phyloP scores from a whole-genome alignment of 2,329 filamentous ascomycete genomes.

The Colletotrichum sansevieriae region DNA sequence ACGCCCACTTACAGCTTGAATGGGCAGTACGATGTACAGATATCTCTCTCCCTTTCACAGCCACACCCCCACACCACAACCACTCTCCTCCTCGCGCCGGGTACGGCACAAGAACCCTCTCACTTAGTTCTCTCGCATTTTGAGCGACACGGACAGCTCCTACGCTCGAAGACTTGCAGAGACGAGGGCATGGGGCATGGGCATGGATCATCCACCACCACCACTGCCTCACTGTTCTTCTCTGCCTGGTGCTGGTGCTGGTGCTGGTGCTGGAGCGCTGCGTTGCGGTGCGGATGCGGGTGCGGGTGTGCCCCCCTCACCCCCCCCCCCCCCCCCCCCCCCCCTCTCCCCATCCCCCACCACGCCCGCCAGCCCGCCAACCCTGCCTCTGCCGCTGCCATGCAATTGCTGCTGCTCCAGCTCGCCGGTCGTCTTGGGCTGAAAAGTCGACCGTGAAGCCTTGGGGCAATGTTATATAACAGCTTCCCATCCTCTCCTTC shows the following conservation, averaged over 20 bases:
- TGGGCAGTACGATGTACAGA: too few relatives aligned
- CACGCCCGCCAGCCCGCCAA: constrained; percentile 31
- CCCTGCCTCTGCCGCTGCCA: constrained; percentile 33
- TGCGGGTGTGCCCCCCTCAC: neutral
- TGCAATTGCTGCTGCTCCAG: constrained; percentile 23
- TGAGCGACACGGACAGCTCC: constrained; percentile 20
- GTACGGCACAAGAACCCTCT: constrained; percentile 33
- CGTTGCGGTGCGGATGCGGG: constrained; percentile 1
- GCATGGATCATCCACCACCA: constrained; percentile 1
- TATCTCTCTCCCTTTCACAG: constrained; percentile 10
- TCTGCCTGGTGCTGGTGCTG: too few relatives aligned
- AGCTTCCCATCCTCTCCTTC: constrained; percentile 31
- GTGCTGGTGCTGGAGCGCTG: neutral
- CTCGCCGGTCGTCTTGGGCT: constrained; percentile 31
- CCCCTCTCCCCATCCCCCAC: neutral
- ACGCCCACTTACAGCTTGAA: too few relatives aligned
- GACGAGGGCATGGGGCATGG: constrained; percentile 20
- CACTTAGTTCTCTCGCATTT: constrained; percentile 6
- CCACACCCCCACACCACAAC: neutral
- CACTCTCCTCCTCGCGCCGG: constrained; percentile 6
- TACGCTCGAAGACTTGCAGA: constrained; percentile 27
- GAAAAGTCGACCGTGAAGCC: constrained; percentile 24
- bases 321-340: neutral
- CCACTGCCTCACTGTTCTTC: too few relatives aligned
- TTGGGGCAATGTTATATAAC: constrained; percentile 38